A percentile compares a stretch with the other conserved stretches of the same genome.
Conservation (phyloP, 2,329 filamentous ascomycete genomes). For the Pseudodiploospora longispora region DNA sequence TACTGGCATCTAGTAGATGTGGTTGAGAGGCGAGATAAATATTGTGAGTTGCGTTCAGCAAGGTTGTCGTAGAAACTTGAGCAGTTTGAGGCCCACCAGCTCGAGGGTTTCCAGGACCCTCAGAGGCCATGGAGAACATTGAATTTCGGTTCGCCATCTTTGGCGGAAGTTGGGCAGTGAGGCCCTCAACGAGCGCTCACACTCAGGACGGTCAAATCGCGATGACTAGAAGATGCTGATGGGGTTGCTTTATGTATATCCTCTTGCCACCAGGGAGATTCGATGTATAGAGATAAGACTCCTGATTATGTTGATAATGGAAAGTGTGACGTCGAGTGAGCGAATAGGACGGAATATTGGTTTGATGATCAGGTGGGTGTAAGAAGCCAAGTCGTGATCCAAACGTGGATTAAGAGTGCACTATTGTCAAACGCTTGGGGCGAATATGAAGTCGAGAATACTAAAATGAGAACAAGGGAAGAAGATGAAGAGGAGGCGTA, state of each 20-base stretch:
- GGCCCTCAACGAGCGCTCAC: conserved; percentile 1
- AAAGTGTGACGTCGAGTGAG: no score
- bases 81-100: conserved; percentile 58
- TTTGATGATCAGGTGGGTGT: no score
- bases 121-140: conserved; percentile 60
- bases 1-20: conserved; percentile 82
- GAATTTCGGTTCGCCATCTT: conserved; percentile 58
- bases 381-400: no score
- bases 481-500: conserved; percentile 10
- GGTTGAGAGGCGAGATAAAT: conserved; percentile 75
- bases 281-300: no score
- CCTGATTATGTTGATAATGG: no score
- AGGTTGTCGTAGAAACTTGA: conserved; percentile 85
- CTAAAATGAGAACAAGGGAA: conserved; percentile 8
- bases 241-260: no score
- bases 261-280: no score
- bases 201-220: no score
- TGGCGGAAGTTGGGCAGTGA: conserved; percentile 15
- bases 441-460: neutral
- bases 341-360: no score
- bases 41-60: conserved; percentile 87
- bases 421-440: no score
- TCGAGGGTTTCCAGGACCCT: conserved; percentile 48
- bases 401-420: no score
- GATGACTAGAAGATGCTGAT: no score